phyloP scores from a whole-genome alignment of 176 grass and related monocot genomes.

The Aegilops speltoides region DNA sequence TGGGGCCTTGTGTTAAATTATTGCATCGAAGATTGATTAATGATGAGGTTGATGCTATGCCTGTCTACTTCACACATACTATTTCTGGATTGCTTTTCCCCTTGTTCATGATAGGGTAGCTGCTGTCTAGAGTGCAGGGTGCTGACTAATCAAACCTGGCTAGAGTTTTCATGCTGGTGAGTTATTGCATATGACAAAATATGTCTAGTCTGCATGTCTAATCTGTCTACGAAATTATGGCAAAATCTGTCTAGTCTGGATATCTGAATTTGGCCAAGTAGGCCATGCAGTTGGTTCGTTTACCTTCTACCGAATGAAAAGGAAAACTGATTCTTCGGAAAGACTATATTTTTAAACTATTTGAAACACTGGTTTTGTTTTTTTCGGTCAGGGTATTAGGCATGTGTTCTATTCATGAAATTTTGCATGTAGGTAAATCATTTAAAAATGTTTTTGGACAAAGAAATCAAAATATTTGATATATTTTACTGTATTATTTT shows the following conservation, averaged over 20 bases:
- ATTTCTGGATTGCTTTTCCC: background rate
- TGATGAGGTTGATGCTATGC: background rate
- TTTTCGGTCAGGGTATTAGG: no score
- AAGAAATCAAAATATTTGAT: no score
- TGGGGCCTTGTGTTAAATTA: no score
- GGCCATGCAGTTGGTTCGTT: background rate
- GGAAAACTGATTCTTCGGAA: no score
- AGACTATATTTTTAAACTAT: no score
- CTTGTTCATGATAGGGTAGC: background rate
- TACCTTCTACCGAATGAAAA: background rate
- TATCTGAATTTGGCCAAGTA: background rate
- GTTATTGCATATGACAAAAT: conserved; percentile 21
- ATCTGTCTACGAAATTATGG: background rate
- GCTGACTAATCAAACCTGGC: conserved; percentile 7
- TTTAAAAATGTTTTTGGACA: no score
- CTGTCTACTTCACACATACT: conserved; percentile 7
- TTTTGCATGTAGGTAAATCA: no score
- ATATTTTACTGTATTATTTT: no score
- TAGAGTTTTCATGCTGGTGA: background rate
- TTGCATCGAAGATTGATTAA: background rate
- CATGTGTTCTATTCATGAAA: no score
- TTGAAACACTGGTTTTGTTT: no score
- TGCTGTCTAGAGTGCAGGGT: background rate
- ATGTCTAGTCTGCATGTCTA: conserved; percentile 31
- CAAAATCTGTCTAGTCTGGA: background rate